phyloP scores from a whole-genome alignment of 2,329 filamentous ascomycete species.

The Pseudogymnoascus sp. region DNA sequence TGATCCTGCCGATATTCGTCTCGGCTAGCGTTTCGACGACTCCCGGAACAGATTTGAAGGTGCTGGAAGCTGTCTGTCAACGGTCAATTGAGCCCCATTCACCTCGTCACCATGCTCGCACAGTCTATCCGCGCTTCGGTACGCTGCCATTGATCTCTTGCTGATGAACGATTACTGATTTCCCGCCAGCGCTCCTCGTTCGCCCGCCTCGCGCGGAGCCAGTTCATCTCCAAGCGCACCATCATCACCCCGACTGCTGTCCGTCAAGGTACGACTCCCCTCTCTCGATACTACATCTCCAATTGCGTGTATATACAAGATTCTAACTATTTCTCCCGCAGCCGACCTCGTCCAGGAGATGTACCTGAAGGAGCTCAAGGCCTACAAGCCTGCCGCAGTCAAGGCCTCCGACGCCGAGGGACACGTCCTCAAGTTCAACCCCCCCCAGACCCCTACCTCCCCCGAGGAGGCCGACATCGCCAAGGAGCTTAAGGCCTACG shows the following conservation, averaged over 20 bases:
- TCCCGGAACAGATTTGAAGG: conserved; percentile 10
- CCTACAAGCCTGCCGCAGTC: conserved; percentile 79
- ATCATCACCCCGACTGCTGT: conserved; percentile 30
- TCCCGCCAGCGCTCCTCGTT: conserved; percentile 29
- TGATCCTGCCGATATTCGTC: not conserved
- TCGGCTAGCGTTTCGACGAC: conserved; percentile 10
- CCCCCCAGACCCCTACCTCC: conserved; percentile 74
- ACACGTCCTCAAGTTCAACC: conserved; percentile 79
- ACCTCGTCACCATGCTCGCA: conserved; percentile 28
- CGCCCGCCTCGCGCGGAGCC: conserved; percentile 28
- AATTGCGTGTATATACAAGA: not conserved
- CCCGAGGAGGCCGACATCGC: conserved; percentile 94
- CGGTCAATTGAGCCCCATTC: conserved; percentile 26
- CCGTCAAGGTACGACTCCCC: conserved; percentile 26
- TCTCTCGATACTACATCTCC: not conserved
- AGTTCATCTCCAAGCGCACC: conserved; percentile 27
- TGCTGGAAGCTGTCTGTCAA: conserved; percentile 13
- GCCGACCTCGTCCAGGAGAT: conserved; percentile 97
- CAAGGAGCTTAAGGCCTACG: conserved; percentile 87
- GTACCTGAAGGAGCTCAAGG: conserved; percentile 92
- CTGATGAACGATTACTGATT: conserved; percentile 17
- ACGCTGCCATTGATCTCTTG: conserved; percentile 15
- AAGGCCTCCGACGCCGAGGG: conserved; percentile 84
- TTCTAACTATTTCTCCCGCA: conserved; percentile 33
- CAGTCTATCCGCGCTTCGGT: conserved; percentile 31